These are phyloP conservation scores for Talaromyces sp. DNA, from an alignment of 2,329 filamentous ascomycete genomes.

Conservation along the genomic window DNA sequence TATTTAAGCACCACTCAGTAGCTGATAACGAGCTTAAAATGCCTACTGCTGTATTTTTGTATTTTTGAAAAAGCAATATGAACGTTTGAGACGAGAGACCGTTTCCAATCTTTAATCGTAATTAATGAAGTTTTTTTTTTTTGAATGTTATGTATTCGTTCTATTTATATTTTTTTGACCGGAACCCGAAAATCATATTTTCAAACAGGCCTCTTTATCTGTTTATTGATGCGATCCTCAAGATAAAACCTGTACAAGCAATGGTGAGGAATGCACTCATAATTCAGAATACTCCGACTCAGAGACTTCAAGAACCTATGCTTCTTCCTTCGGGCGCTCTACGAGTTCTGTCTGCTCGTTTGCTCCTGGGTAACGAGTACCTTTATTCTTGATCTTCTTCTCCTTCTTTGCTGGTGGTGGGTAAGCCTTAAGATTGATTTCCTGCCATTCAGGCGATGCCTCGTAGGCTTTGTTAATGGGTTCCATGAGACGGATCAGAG, in stretches of 20 bases:
- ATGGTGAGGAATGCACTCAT: background rate
- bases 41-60: background rate
- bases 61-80: background rate
- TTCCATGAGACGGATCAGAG: constrained; percentile 67
- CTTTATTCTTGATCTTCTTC: constrained; percentile 75
- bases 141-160: background rate
- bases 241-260: background rate
- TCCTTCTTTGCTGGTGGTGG: constrained; percentile 68
- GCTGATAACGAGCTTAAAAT: background rate
- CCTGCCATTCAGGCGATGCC: constrained; percentile 73
- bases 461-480: constrained; percentile 75
- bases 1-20: background rate
- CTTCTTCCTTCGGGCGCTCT: background rate
- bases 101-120: no score
- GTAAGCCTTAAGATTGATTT: constrained; percentile 73
- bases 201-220: background rate
- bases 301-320: background rate
- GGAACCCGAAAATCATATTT: background rate
- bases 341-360: background rate
- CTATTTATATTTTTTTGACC: background rate
- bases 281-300: background rate
- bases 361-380: constrained; percentile 56
- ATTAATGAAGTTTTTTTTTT: background rate
- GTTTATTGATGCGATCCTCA: background rate
- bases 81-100: background rate